Evolutionary conservation across 208 protist species (phyloP).

Genomic region (Trypanosoma brucei): DNA sequence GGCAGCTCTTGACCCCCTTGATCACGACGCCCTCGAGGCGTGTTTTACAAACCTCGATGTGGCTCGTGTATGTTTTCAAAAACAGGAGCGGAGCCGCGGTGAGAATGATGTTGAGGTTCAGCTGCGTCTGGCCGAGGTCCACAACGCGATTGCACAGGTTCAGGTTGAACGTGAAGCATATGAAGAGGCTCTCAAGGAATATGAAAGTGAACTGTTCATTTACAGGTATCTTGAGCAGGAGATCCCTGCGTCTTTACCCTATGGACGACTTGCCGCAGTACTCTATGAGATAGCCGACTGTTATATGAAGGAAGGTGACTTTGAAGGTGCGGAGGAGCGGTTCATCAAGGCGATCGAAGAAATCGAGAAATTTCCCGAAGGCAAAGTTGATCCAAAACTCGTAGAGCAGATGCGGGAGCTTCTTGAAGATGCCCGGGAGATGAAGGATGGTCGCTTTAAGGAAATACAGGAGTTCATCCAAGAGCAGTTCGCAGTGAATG

Average conservation of each 20-base stretch:
- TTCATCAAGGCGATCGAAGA: constrained; percentile 56
- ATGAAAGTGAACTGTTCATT: constrained; percentile 74
- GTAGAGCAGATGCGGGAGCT: constrained; percentile 64
- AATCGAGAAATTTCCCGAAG: constrained; percentile 43
- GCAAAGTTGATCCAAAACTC: constrained; percentile 43
- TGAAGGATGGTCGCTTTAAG: constrained; percentile 71
- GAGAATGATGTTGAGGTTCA: constrained; percentile 38
- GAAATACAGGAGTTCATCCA: constrained; percentile 63
- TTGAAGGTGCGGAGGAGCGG: constrained; percentile 74
- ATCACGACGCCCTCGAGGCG: constrained; percentile 73
- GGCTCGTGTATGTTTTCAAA: constrained; percentile 76
- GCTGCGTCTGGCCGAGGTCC: constrained; percentile 67
- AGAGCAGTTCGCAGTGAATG: constrained; percentile 56
- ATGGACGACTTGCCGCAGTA: constrained; percentile 49
- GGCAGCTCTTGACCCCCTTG: constrained; percentile 56
- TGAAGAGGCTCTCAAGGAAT: constrained; percentile 70
- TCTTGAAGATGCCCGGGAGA: constrained; percentile 71
- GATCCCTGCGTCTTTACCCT: constrained; percentile 23
- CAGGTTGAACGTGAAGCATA: constrained; percentile 75
- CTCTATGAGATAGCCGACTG: constrained; percentile 81
- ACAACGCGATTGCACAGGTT: constrained; percentile 81
- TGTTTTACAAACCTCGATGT: constrained; percentile 87
- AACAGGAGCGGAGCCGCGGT: constrained; percentile 42
- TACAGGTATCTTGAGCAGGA: constrained; percentile 70
- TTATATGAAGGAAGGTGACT: constrained; percentile 82